Conservation (phyloP, 1,284 basidiomycete genomes). For the Ceraceosorus guamensis region DNA sequence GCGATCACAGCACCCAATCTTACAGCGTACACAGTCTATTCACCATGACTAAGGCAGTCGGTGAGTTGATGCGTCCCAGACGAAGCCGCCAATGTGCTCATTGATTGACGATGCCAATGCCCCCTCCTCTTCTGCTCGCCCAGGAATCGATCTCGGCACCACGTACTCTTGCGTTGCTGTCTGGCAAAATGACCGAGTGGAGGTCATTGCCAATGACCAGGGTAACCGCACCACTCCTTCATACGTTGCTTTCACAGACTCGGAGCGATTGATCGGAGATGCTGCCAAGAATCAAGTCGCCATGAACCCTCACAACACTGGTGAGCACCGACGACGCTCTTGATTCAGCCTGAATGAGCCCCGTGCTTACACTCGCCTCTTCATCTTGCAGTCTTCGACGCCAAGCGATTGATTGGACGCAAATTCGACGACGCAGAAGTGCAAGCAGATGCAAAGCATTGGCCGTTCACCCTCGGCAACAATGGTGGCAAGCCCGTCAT, state of each 20-base stretch:
- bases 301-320: conserved; percentile 53
- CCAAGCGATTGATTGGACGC: conserved; percentile 81
- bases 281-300: conserved; percentile 88
- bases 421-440: conserved; percentile 54
- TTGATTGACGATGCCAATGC: too few relatives aligned
- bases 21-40: too few relatives aligned
- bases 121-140: conserved; percentile 43
- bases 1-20: too few relatives aligned
- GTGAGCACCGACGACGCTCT: conserved; percentile 82
- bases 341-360: conserved; percentile 76
- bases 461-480: conserved; percentile 58
- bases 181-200: conserved; percentile 96
- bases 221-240: conserved; percentile 91
- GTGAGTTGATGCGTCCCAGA: conserved; percentile 25
- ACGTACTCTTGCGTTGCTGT: conserved; percentile 64
- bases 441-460: conserved; percentile 49
- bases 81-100: too few relatives aligned
- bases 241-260: conserved; percentile 56
- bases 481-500: conserved; percentile 80
- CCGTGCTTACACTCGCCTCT: conserved; percentile 91
- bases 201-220: conserved; percentile 87
- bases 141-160: conserved; percentile 81
- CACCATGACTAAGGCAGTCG: conserved; percentile 58
- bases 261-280: conserved; percentile 88
- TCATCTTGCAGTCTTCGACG: conserved; percentile 87